Evolutionary conservation across 106 monocot species (phyloP), one percentile per base, ranked within the genome.

Genomic region (Allium sativum): DNA sequence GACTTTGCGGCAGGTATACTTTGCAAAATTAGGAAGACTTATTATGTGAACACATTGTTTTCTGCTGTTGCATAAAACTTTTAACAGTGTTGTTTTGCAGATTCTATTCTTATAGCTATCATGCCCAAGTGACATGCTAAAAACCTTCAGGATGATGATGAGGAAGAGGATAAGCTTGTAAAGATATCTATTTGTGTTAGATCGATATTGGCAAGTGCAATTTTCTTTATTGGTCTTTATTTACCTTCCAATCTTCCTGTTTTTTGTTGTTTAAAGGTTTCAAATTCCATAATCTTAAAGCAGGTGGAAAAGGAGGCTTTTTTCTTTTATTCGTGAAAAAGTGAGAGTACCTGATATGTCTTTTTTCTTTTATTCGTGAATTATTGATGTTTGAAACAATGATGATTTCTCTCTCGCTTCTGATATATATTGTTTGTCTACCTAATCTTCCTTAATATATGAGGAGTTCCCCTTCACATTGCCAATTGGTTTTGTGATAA

Each of bases 71-170:
- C 31, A 31, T 31, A 31, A 31, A 31, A 5, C 31, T 31, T 31
- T 31, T 31, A 31, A 31, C 31, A 31, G 31, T 31, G 5, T 31
- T 31, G 31, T 59, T 42, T 18, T 40, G 42, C 75, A 98, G 96
- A 98, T 73, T 78, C 82, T 63, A 63, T 98, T 10, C 70, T 84
- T 19, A 82, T 78, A 70, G 96, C 87, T 53, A 91, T 98, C 42
- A 56, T 85, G 52, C 96, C 96, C 31, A 84, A 81, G 55, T 76
- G 79, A 61, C 96, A 91, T 75, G 81, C 96, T 59, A 82, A 82
- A 60, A 84, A 98, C 79, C 79, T 98, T 41, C 84, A 55, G 12
- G 87, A 76, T 15, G 84, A 68, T 53, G 77, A 79, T 56, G 89
- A 81, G 4, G 84, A 81, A 42, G 79, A 87, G 0, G 87, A 90